Base-by-base conservation (phyloP, 495 filamentous ascomycete genomes). In the Penicillium simplicissimum region DNA sequence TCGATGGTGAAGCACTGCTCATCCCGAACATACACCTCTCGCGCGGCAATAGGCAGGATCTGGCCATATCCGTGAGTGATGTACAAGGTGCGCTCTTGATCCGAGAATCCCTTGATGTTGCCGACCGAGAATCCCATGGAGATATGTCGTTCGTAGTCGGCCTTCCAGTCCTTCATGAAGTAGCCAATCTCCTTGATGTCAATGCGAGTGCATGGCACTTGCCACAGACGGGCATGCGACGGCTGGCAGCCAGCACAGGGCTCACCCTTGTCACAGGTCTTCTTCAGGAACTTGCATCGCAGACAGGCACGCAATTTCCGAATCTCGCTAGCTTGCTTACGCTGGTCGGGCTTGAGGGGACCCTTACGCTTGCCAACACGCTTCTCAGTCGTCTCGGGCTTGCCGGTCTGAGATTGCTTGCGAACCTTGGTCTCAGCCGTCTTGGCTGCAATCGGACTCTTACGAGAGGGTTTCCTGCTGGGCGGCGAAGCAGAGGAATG, bases 151-250 rank as follows among this genome's bases (percentile, higher is more conserved):
- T 96, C 92, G 70, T 91, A 96, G 67, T 97, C 93, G 15, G 91
- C 92, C 77, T 90, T 94, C 92, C 92, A 97, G 74, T 96, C 93
- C 82, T 96, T 96, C 91, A 96, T 94, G 81, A 97, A 97, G 69
- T 93, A 96, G 34, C 85, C 90, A 69, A 97, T 95, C 65, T 97
- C 93, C 82, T 96, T 96, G 79, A 97, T 97, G 71, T 96, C 93
- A 63, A 96, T 96, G 28, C 93, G 88, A 14, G 93, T 97, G 78
- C 93, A 97, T 37, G 93, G 93, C 23, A 97, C 93, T 73, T 96
- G 91, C 93, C 93, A 97, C 43, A 97, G 80, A 57, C 93, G 87
- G 49, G 93, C 92, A 71, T 97, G 93, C 6, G 92, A 92, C 15
- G 93, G 93, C 74, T 95, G 90, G 79, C 93, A 97, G 19, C 93